Evolutionary conservation across 2,329 filamentous ascomycete species (phyloP), one percentile per base, ranked within the genome.

Genomic region (Trichothecium sympodiale): DNA sequence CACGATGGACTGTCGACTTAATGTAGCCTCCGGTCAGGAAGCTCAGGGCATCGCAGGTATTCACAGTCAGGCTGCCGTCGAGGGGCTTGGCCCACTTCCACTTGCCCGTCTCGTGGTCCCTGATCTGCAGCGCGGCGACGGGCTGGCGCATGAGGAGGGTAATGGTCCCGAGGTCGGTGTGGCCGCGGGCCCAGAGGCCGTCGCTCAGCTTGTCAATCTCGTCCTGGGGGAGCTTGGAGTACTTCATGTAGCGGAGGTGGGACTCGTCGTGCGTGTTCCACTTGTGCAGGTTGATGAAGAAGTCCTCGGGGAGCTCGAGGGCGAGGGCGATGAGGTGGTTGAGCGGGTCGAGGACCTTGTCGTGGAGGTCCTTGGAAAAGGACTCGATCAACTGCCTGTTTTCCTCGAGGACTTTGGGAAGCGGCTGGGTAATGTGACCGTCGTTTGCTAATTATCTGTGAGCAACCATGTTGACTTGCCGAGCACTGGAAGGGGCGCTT

Each of bases 211-310:
- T 57, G 20, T 57, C 59, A 38, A 65, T 65, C 17, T 70, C 63
- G n/a, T 68, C 61, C 0, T 58, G 48, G 0, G 56, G 62, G 26
- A 71, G 67, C 1, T 64, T 62, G 8, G 61, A 60, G 41, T 77
- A 77, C 33, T 68, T 61, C 71, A 78, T 78, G 49, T 77, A 78
- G 3, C 76, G 64, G n/a, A 78, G 59, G 38, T 78, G 73, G 17
- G 73, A 71, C 41, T 78, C 73, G 14, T 69, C 65, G 18, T 69
- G 62, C n/a, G 65, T 59, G 2, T 75, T 64, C 49, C 77, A 80
- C 13, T 59, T 60, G 49, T 80, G 76, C 7, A 53, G 13, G 0
- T 43, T 70, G 56, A 14, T 64, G 58, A 41, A 71, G 61, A 25
- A 80, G 58, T 80, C 74, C 26, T 73, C 65, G 0, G 72, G 70